A percentile compares a stretch with the other conserved stretches of the same genome.
Evolutionary conservation across 805 yeast species (phyloP).

Genomic region (Wickerhamomyces bovis): DNA sequence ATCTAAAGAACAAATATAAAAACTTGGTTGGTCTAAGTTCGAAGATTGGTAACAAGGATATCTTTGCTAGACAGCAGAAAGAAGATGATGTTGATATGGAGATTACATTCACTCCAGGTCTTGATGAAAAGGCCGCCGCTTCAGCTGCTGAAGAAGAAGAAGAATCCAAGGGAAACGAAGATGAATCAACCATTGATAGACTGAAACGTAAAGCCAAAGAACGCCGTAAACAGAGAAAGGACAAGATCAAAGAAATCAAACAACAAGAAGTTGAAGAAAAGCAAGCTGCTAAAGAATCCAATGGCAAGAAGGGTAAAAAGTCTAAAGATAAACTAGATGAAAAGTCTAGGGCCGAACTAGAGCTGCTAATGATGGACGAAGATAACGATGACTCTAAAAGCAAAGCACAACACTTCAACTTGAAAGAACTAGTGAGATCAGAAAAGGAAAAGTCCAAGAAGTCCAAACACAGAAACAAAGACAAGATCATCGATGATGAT

Average conservation of each 20-base stretch:
- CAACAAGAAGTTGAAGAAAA: constrained; percentile 46
- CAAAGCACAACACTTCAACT: constrained; percentile 59
- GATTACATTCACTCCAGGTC: constrained; percentile 89
- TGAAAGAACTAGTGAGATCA: constrained; percentile 71
- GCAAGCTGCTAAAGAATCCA: constrained; percentile 33
- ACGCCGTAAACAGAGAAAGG: constrained; percentile 80
- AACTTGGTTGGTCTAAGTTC: constrained; percentile 42
- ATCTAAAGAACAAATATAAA: constrained; percentile 53
- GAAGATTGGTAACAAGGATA: constrained; percentile 29
- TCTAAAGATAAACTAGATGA: constrained; percentile 27
- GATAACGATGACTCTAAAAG: constrained; percentile 23
- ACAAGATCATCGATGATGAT: constrained; percentile 45
- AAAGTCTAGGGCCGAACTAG: constrained; percentile 62
- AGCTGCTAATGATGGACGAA: constrained; percentile 54
- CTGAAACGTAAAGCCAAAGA: constrained; percentile 88
- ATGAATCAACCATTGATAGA: constrained; percentile 72
- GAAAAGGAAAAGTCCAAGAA: constrained; percentile 58
- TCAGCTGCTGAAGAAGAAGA: constrained; percentile 23
- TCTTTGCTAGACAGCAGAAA: constrained; percentile 30
- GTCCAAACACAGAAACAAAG: constrained; percentile 38
- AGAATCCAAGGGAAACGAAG: constrained; percentile 29
- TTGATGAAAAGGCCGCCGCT: constrained; percentile 37
- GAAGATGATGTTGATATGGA: constrained; percentile 81
- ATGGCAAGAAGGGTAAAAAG: constrained; percentile 24
- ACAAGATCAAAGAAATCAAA: constrained; percentile 59